Evolutionary conservation across 2,329 filamentous ascomycete species (phyloP).

Genomic region (Orbilia javanica): DNA sequence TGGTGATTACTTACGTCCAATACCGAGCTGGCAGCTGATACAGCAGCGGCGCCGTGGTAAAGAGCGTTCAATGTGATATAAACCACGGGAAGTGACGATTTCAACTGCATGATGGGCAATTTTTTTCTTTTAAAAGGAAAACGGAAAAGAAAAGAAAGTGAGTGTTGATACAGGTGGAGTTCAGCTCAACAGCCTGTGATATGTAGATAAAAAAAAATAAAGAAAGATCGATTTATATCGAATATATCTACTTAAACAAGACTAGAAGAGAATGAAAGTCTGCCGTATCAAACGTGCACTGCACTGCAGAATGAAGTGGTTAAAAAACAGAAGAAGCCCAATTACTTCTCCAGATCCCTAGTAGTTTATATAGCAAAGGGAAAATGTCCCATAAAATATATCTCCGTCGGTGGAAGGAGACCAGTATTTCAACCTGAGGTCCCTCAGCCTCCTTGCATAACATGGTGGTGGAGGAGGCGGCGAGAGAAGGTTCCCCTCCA

Average conservation of each 20-base stretch:
- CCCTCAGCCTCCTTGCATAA: conserved; percentile 15
- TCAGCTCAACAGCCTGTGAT: conserved; percentile 24
- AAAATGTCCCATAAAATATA: background rate
- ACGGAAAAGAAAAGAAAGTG: background rate
- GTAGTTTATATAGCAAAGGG: background rate
- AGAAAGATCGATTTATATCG: background rate
- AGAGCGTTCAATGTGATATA: conserved; percentile 27
- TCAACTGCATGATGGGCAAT: conserved; percentile 35
- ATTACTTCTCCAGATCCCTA: background rate
- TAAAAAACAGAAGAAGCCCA: background rate
- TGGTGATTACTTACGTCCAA: conserved; percentile 41
- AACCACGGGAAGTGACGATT: conserved; percentile 17
- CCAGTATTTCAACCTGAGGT: conserved; percentile 4
- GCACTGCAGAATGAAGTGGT: conserved; percentile 18
- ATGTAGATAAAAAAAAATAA: background rate
- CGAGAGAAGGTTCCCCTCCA: background rate
- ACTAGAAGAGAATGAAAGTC: conserved; percentile 11
- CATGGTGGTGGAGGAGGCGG: background rate
- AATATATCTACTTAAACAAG: conserved; percentile 1
- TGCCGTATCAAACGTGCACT: conserved; percentile 21
- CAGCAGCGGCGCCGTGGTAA: conserved; percentile 17
- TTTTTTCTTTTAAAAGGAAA: background rate
- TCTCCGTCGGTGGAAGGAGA: conserved; percentile 27
- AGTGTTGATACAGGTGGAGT: conserved; percentile 20
- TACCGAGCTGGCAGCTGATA: conserved; percentile 30